Percentiles rank a stretch among this genome's conserved stretches.
Conservation (phyloP, 257 asterid genomes). For the Eustoma russellianum region DNA sequence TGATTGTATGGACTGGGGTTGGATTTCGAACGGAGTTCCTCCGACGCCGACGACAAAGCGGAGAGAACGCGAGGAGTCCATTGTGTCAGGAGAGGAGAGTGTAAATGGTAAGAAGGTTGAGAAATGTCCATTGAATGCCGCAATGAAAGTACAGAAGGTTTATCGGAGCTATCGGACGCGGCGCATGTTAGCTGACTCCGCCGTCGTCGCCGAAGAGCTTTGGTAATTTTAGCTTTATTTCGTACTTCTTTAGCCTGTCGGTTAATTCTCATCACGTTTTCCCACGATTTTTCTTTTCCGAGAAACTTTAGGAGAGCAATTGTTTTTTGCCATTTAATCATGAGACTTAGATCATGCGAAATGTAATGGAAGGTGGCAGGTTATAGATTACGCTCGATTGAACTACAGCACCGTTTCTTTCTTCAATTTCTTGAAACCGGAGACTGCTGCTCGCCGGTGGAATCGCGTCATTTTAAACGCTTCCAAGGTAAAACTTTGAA, state of each 20-base stretch:
- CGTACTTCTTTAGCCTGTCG: neutral
- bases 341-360: neutral
- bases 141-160: slow-evolving; percentile 79
- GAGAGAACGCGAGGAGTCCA: slow-evolving; percentile 13
- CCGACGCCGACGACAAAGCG: slow-evolving; percentile 2
- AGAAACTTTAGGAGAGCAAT: no score
- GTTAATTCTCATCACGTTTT: no score
- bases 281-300: no score
- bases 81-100: slow-evolving; percentile 7
- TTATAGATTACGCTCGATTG: slow-evolving; percentile 69
- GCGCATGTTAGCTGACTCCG: slow-evolving; percentile 96
- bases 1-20: neutral
- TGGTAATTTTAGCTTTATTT: slow-evolving; percentile 32
- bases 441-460: slow-evolving; percentile 78
- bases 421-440: slow-evolving; percentile 76
- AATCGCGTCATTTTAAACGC: slow-evolving; percentile 66
- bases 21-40: slow-evolving; percentile 1
- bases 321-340: neutral
- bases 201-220: slow-evolving; percentile 88
- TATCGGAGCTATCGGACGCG: slow-evolving; percentile 87
- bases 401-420: slow-evolving; percentile 76
- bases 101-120: slow-evolving; percentile 9
- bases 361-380: slow-evolving; percentile 69
- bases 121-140: slow-evolving; percentile 40
- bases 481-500: slow-evolving; percentile 42